Percentiles rank a stretch among this genome's conserved stretches.
Conservation (phyloP, 345 rosid genomes). For the Microcos paniculata region DNA sequence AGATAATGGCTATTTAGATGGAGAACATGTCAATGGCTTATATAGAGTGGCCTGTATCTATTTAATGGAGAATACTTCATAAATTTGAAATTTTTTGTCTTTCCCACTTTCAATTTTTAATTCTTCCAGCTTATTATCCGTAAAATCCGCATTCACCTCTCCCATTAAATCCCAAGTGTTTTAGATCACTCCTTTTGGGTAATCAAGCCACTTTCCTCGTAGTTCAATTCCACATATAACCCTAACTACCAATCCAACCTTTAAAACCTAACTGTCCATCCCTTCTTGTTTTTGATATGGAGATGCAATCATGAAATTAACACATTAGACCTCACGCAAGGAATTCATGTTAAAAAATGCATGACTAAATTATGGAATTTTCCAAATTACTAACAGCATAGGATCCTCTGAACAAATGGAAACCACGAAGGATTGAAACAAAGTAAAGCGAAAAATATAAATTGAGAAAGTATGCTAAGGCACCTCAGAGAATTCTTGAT, state of each 20-base stretch:
- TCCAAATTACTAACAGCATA: background rate
- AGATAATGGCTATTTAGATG: background rate
- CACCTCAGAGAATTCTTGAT: slow-evolving; percentile 92
- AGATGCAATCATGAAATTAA: background rate
- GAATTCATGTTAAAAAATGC: background rate
- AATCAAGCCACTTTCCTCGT: background rate
- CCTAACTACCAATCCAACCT: background rate
- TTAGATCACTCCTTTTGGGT: background rate
- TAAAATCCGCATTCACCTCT: background rate
- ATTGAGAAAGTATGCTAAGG: slow-evolving; percentile 10
- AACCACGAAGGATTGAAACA: background rate
- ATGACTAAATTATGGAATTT: background rate
- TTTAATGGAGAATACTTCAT: background rate
- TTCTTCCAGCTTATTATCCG: background rate
- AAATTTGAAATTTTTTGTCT: background rate
- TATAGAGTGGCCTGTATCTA: background rate
- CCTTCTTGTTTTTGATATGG: background rate
- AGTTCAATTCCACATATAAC: background rate
- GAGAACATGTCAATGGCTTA: background rate
- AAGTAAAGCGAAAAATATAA: background rate
- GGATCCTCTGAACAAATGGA: background rate
- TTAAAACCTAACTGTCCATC: background rate
- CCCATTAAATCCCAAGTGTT: background rate
- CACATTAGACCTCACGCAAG: background rate
- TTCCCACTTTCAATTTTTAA: background rate